Percentiles rank a stretch among this genome's conserved stretches.
Conservation (phyloP, 139 green algal genomes). For the Chlamydomonas sp. region DNA sequence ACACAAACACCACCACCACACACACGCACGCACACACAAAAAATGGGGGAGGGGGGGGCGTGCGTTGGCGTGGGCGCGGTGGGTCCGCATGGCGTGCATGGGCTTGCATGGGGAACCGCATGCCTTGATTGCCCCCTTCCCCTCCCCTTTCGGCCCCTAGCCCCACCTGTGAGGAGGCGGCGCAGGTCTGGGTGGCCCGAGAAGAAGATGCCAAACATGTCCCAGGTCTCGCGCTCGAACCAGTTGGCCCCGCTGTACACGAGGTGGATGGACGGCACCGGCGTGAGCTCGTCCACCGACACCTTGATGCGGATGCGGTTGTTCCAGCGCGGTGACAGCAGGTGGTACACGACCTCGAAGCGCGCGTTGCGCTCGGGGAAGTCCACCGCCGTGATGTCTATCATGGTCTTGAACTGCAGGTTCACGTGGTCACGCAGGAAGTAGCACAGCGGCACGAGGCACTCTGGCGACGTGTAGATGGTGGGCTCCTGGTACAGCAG, state of each 20-base stretch:
- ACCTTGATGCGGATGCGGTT: slow-evolving; percentile 61
- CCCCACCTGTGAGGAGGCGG: slow-evolving; percentile 62
- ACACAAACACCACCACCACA: not conserved
- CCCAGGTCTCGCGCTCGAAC: slow-evolving; percentile 78
- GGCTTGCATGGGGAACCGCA: too few relatives aligned
- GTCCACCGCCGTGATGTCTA: slow-evolving; percentile 80
- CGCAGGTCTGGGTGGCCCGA: slow-evolving; percentile 75
- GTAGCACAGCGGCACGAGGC: slow-evolving; percentile 47
- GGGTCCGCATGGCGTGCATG: too few relatives aligned
- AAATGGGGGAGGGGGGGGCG: too few relatives aligned
- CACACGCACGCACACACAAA: not conserved
- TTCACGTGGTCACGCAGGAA: slow-evolving; percentile 70
- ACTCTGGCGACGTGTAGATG: slow-evolving; percentile 47
- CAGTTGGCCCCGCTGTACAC: slow-evolving; percentile 48
- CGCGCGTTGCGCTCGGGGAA: slow-evolving; percentile 62
- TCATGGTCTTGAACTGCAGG: slow-evolving; percentile 67
- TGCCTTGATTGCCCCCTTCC: not conserved
- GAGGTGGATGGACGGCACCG: slow-evolving; percentile 36
- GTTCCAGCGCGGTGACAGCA: slow-evolving; percentile 51
- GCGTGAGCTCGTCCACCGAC: slow-evolving; percentile 52
- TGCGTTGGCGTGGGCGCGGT: too few relatives aligned
- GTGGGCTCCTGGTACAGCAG: slow-evolving; percentile 44
- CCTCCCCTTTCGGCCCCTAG: not conserved
- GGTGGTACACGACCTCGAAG: slow-evolving; percentile 77
- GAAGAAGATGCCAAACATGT: slow-evolving; percentile 92